Base-by-base conservation (phyloP, 202 grass and related monocot genomes). In the Panicum virgatum region DNA sequence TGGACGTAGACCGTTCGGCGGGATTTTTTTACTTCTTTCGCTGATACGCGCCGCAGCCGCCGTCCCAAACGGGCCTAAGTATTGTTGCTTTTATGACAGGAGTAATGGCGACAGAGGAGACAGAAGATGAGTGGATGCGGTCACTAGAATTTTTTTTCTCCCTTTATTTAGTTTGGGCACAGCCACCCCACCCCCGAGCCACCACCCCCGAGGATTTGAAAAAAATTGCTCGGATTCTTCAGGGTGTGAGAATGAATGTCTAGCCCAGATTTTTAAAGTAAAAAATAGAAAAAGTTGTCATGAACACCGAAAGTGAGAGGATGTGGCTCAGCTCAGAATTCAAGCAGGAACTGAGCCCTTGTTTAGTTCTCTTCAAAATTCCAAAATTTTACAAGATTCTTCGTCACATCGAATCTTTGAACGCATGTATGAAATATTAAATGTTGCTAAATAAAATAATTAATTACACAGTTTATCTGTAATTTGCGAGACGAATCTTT, bases 231-330 rank as follows among this genome's bases (percentile, higher is more conserved):
- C 34, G 27, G 58, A 82, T 23, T 43, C 22, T 18, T 13, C 3
- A 27, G 42, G 22, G 19, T 51, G 13, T 9, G 57, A 20, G n/a
- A 37, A 73, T 40, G 53, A 78, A 72, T 85, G 75, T 79, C 66
- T 34, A 61, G 19, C 16, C 16, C 10, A 14, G 63, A 43, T 54
- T 37, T 51, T 15, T 18, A 18, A 68, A 54, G 42, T 20, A 66
- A 16, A 59, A 40, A 59, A 26, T 66, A 6, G 18, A 5, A 12
- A 23, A 51, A 59, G 32, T 39, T 19, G 47, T 19, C 32, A 40
- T 5, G 16, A 47, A 51, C 22, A 14, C 40, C 12, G 20, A 34
- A 67, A 20, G 20, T 79, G 76, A 32, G 20, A 66, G 30, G 12
- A 65, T 46, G 76, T 51, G 60, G 59, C 11, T 13, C 29, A 22